Evolutionary conservation across 106 monocot species (phyloP).

Genomic region (Acanthochlamys bracteata): DNA sequence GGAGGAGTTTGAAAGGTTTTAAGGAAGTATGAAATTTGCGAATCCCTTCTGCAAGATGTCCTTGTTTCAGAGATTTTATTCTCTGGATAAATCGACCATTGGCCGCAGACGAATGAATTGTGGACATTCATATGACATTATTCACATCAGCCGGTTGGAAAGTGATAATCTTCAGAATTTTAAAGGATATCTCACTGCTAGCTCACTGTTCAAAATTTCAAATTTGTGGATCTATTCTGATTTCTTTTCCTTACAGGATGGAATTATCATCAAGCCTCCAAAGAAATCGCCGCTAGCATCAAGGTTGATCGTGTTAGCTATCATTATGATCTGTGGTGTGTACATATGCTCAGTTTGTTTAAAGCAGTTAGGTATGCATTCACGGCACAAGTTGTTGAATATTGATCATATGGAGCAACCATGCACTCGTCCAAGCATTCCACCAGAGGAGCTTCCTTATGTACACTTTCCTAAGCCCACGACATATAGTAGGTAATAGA

Average conservation of each 20-base stretch:
- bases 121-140: too few species aligned
- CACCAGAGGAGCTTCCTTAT: conserved; percentile 2
- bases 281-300: conserved; percentile 5
- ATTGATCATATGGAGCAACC: not conserved
- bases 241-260: not conserved
- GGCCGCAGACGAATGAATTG: too few species aligned
- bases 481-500: conserved; percentile 2
- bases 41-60: too few species aligned
- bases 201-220: not conserved
- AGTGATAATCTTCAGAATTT: not conserved
- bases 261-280: conserved; percentile 7
- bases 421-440: not conserved
- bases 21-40: too few species aligned
- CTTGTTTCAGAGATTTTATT: too few species aligned
- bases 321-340: conserved; percentile 12
- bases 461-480: conserved; percentile 4
- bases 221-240: too few species aligned
- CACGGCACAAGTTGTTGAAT: not conserved
- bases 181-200: too few species aligned
- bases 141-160: too few species aligned
- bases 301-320: conserved; percentile 6
- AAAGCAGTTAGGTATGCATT: conserved; percentile 4
- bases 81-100: too few species aligned
- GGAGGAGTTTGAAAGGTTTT: too few species aligned
- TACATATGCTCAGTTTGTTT: conserved; percentile 12